Evolutionary conservation across 2,329 filamentous ascomycete species (phyloP).

Genomic region (Aspergillus calidoustus): DNA sequence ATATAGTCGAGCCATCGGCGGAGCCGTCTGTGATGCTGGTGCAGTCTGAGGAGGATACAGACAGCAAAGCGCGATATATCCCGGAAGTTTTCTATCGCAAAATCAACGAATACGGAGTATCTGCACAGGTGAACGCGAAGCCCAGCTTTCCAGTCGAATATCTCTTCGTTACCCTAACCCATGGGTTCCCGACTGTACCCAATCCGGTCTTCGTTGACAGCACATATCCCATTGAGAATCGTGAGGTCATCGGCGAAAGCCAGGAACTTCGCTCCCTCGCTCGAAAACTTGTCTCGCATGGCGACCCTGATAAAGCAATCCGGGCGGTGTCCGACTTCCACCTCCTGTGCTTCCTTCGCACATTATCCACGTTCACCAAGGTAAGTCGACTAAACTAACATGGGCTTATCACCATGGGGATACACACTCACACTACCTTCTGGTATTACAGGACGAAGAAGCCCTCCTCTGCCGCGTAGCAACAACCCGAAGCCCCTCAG

Average conservation of each 20-base stretch:
- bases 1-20: constrained; percentile 92
- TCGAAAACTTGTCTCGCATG: constrained; percentile 69
- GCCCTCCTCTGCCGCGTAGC: constrained; percentile 83
- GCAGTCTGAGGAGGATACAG: constrained; percentile 77
- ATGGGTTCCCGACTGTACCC: constrained; percentile 86
- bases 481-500: constrained; percentile 76
- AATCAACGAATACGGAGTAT: constrained; percentile 95
- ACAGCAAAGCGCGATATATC: constrained; percentile 79
- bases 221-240: constrained; percentile 88
- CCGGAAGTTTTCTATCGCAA: constrained; percentile 95
- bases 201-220: constrained; percentile 73
- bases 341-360: constrained; percentile 82
- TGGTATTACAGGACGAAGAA: constrained; percentile 75
- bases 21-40: constrained; percentile 95
- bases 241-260: constrained; percentile 80
- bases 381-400: constrained; percentile 55
- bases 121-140: constrained; percentile 96
- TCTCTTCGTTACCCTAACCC: constrained; percentile 90
- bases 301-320: constrained; percentile 65
- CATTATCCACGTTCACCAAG: constrained; percentile 81
- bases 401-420: neutral
- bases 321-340: constrained; percentile 89
- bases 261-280: constrained; percentile 76
- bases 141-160: constrained; percentile 97
- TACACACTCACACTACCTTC: neutral